Evolutionary conservation across 306 rosid genomes (phyloP), one percentile per base, ranked within the genome.

Genomic region (Parietaria judaica): DNA sequence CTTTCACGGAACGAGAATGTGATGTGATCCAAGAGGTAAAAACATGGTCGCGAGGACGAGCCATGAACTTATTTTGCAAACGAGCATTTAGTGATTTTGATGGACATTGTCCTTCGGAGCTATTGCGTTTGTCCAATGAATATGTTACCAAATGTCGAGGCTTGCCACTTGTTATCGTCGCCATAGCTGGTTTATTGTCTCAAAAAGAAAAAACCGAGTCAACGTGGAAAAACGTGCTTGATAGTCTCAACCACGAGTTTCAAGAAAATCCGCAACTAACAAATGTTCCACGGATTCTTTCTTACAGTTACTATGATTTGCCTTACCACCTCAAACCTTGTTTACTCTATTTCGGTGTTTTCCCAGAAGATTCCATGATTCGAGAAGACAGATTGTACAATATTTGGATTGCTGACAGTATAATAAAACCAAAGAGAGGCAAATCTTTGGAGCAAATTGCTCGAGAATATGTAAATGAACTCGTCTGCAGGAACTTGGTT

Each of bases 241-340:
- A 64, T 6, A 63, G 46, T 50, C 36, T 61, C 38, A 41, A 11
- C 0, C 31, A 4, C 13, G 77, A 66, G 14, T n/a, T 38, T 4
- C 23, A 49, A 35, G 64, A 44, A 7, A 11, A 61, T 5, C 69
- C 36, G 10, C 4, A 64, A 8, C 58, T 58, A 7, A 13, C 55
- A 2, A 63, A 36, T 31, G 38, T 62, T 39, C 36, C 41, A 11
- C 43, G 38, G 23, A 36, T 70, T 53, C 57, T 61, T 11, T 12
- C 36, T 14, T 11, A 37, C 15, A 46, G 74, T 69, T 61, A 39
- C 17, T 54, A 69, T 35, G 66, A 68, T 23, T 39, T 68, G 51
- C 66, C 72, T 11, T 38, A 68, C 7, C 60, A 68, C 17, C 52
- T 68, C 8, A 68, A 68, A 51, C 38, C n/a, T 14, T 68, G 72